A percentile compares a stretch with the other conserved stretches of the same genome.
These are phyloP conservation scores for Poa pratensis DNA, from an alignment of 176 grass and related monocot genomes.

Conservation along the genomic window DNA sequence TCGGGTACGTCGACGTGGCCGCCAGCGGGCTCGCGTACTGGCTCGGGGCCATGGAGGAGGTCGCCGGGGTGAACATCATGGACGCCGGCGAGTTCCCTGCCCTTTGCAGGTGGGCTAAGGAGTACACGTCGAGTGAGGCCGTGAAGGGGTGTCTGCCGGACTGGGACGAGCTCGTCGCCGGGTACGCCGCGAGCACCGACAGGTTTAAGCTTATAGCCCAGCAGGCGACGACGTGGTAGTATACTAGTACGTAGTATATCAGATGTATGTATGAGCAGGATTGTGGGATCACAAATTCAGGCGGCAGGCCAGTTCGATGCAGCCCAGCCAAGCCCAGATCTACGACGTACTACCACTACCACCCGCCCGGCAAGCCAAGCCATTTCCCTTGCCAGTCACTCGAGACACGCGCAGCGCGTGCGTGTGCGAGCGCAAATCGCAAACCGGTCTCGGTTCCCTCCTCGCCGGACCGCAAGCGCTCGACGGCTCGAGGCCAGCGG, in stretches of 20 bases:
- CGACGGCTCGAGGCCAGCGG: too few species aligned
- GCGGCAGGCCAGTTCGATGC: too few species aligned
- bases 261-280: neutral
- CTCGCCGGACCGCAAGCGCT: constrained; percentile 22
- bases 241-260: neutral
- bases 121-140: neutral
- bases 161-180: neutral
- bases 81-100: neutral
- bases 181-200: neutral
- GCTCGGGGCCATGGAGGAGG: neutral
- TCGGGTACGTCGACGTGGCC: neutral
- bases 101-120: neutral
- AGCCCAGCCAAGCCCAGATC: constrained; percentile 6
- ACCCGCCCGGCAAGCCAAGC: neutral
- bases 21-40: constrained; percentile 1
- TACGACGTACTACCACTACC: neutral
- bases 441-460: neutral
- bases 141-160: neutral
- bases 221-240: neutral
- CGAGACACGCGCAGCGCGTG: neutral
- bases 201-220: neutral
- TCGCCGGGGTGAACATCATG: constrained; percentile 7
- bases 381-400: neutral
- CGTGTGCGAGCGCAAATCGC: constrained; percentile 8
- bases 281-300: neutral